Evolutionary conservation across 139 green algal genomes (phyloP), one percentile per base, ranked within the genome.

Genomic region (Penium margaritaceum): DNA sequence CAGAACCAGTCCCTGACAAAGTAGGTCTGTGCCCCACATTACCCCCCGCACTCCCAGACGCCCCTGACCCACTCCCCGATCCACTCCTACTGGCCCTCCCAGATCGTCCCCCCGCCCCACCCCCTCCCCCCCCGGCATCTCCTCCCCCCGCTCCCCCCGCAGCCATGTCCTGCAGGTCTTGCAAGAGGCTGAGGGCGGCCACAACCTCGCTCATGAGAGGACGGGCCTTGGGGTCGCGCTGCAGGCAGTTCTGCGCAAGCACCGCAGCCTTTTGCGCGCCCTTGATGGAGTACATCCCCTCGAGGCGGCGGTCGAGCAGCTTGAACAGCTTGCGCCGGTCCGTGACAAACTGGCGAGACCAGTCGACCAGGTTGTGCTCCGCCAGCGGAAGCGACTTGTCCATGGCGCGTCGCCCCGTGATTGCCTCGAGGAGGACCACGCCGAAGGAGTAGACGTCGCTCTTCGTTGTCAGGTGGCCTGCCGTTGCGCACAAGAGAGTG

Each of bases 361-460:
- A 76, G 33, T 76, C 68, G 24, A 76, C 68, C n/a, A 76, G 68
- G 51, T 69, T 76, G 53, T 66, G 47, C 68, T 76, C 68, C 39
- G 46, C 68, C n/a, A 24, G 68, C 0, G 68, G 44, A 5, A 41
- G 53, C 12, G 47, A 68, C 32, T 76, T 76, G 51, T 76, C 68
- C 68, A 76, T 76, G 27, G 68, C 70, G 1, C 68, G 44, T 14
- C 68, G 39, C 43, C 82, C 82, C 24, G 78, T 87, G 62, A 89
- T 67, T 63, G 88, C 67, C 76, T 89, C 83, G 70, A 88, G 73
- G 57, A 89, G 66, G 38, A 88, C 72, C 38, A 88, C 83, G 1
- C 84, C 84, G 75, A 84, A 85, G 43, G 67, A 66, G 64, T 86
- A 89, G 27, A 87, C 79, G 36, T 89, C 84, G 12, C 64, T 83